Base-by-base conservation (phyloP, 495 filamentous ascomycete species). In the Aspergillus leporis region DNA sequence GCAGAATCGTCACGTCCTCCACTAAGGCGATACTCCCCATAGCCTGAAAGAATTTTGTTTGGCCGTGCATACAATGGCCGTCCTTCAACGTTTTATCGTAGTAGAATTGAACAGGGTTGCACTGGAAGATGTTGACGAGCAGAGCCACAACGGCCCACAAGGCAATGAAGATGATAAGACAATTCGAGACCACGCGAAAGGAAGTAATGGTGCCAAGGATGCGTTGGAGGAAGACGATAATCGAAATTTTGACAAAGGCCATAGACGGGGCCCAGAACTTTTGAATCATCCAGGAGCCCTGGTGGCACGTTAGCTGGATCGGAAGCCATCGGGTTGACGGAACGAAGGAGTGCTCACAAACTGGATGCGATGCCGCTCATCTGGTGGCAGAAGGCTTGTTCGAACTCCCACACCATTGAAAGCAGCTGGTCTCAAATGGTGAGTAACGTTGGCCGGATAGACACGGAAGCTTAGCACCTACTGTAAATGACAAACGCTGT, bases 221-320 rank as follows among this genome's bases (percentile, higher is more conserved):
- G 18, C 66, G 63, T 21, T 60, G 58, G 30, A 70, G 65, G 38
- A 73, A 69, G 25, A 74, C 50, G 19, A 75, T 58, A 41, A 75
- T 73, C 14, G 70, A 73, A 31, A 70, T 69, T 53, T 75, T 75
- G 48, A 66, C 65, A 32, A 73, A 57, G 52, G 66, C 70, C 31
- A 67, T 63, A 13, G 67, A 63, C 6, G 64, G 61, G 7, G 64
- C 58, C 64, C 64, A 66, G 58, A 66, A 66, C 19, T 66, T 66
- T 18, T 63, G 61, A 23, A 66, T 61, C 61, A 66, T 66, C 64
- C 64, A 66, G 16, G 61, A 63, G 32, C 53, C 64, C 64, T 66
- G 36, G 10, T 32, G 1, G 30, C 2, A 30, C 5, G n/a, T 10
- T 13, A 3, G 13, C 18, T 43, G 34, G 50, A 30, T 55, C 41